These are phyloP conservation scores for Sporobolomyces pararoseus DNA, from an alignment of 768 basidiomycete species.

Conservation along the genomic window DNA sequence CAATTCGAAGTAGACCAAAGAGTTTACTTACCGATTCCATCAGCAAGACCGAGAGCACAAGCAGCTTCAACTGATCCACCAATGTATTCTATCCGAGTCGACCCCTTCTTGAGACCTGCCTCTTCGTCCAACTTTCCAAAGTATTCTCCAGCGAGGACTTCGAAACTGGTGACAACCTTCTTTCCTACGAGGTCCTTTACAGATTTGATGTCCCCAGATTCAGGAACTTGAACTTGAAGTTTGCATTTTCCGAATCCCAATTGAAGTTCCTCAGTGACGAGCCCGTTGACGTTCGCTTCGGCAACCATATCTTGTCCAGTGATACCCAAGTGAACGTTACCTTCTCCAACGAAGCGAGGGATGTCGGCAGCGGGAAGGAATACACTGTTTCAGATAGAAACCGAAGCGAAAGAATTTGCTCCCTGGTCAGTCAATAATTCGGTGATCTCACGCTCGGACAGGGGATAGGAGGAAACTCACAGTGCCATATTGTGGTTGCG, in stretches of 20 bases:
- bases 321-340: conserved; percentile 92
- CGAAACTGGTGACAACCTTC: conserved; percentile 90
- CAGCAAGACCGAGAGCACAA: conserved; percentile 89
- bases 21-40: conserved; percentile 75
- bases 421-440: no score
- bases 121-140: conserved; percentile 67
- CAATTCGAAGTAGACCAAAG: no score
- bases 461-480: conserved; percentile 53
- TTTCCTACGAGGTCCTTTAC: conserved; percentile 82
- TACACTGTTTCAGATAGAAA: conserved; percentile 57
- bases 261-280: conserved; percentile 71
- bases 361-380: conserved; percentile 97
- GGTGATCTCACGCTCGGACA: background rate
- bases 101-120: conserved; percentile 55
- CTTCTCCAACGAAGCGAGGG: conserved; percentile 96
- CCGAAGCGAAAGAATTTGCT: background rate
- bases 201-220: conserved; percentile 62
- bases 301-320: conserved; percentile 97
- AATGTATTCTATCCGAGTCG: conserved; percentile 87
- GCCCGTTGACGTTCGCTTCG: conserved; percentile 74
- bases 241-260: conserved; percentile 92
- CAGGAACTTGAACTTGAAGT: conserved; percentile 77
- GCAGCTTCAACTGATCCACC: conserved; percentile 98
- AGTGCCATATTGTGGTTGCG: conserved; percentile 89
- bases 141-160: conserved; percentile 74